Percentiles rank a stretch among this genome's conserved stretches.
Conservation (phyloP, 2,329 filamentous ascomycete species). For the Coleophoma cylindrospora region DNA sequence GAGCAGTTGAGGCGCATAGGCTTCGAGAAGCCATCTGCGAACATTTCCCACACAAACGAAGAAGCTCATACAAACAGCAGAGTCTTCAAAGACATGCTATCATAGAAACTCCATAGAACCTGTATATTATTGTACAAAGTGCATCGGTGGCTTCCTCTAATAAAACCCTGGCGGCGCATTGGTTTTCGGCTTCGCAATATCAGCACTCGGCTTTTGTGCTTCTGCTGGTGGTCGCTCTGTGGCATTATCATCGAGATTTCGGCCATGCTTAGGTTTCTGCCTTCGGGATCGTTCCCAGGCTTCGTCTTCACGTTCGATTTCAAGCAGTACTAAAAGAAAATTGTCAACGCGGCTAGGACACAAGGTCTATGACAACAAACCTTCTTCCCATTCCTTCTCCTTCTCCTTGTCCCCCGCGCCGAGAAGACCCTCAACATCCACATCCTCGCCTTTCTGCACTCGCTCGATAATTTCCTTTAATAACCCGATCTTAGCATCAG, state of each 20-base stretch:
- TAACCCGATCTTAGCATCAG: slow-evolving; percentile 72
- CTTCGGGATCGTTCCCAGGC: slow-evolving; percentile 29
- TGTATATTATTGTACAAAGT: slow-evolving; percentile 17
- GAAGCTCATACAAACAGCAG: slow-evolving; percentile 19
- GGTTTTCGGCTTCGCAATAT: slow-evolving; percentile 12
- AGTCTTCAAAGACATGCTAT: slow-evolving; percentile 57
- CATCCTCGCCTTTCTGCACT: slow-evolving; percentile 66
- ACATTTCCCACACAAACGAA: slow-evolving; percentile 19
- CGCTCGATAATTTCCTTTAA: slow-evolving; percentile 71
- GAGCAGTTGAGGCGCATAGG: slow-evolving; percentile 35
- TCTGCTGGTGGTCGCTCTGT: neutral
- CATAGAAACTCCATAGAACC: slow-evolving; percentile 29
- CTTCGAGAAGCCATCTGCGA: slow-evolving; percentile 16
- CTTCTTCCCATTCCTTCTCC: slow-evolving; percentile 86
- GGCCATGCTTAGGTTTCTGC: slow-evolving; percentile 16
- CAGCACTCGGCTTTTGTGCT: slow-evolving; percentile 2
- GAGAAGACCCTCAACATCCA: slow-evolving; percentile 78
- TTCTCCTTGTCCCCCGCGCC: slow-evolving; percentile 71
- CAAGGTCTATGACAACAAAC: slow-evolving; percentile 38
- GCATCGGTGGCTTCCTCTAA: slow-evolving; percentile 6
- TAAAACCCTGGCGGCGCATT: slow-evolving; percentile 26
- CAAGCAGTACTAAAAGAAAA: slow-evolving; percentile 48
- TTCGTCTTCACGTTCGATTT: slow-evolving; percentile 60
- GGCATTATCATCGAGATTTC: slow-evolving; percentile 3
- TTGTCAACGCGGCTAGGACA: neutral